These are phyloP conservation scores for Ophiostoma sp. DNA, from an alignment of 2,329 filamentous ascomycete genomes.

Conservation along the genomic window DNA sequence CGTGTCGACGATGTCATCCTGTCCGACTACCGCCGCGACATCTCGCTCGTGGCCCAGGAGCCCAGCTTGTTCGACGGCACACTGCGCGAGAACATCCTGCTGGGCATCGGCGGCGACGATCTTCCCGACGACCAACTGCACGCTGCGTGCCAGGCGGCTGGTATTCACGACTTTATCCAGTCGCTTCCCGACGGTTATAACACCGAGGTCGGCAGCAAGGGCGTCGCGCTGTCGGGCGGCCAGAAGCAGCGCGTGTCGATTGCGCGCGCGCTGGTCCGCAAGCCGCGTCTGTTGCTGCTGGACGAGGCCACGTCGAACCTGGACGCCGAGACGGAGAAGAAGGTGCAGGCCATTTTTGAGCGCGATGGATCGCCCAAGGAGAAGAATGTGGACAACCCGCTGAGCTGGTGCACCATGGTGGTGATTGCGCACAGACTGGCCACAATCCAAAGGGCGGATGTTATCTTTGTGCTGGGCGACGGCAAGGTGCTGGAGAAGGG, in stretches of 20 bases:
- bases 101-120: conserved; percentile 36
- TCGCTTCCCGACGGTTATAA: conserved; percentile 46
- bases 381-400: not conserved
- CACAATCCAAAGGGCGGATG: conserved; percentile 63
- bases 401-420: conserved; percentile 50
- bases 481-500: conserved; percentile 59
- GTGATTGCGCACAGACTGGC: conserved; percentile 62
- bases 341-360: conserved; percentile 27
- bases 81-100: conserved; percentile 33
- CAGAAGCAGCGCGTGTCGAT: conserved; percentile 28
- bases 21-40: conserved; percentile 46
- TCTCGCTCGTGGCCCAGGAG: conserved; percentile 57
- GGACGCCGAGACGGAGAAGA: conserved; percentile 27
- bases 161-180: conserved; percentile 65
- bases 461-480: conserved; percentile 64
- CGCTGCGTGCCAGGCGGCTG: conserved; percentile 53
- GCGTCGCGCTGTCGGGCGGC: conserved; percentile 26
- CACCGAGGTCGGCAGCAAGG: conserved; percentile 25
- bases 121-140: conserved; percentile 42
- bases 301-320: conserved; percentile 27
- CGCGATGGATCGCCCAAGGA: conserved; percentile 30
- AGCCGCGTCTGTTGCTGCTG: conserved; percentile 25
- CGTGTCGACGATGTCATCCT: conserved; percentile 51
- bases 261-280: conserved; percentile 25
- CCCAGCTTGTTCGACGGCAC: conserved; percentile 53